A percentile compares a stretch with the other conserved stretches of the same genome.
Evolutionary conservation across 2,329 filamentous ascomycete species (phyloP).

Genomic region (Aureobasidium mangrovei): DNA sequence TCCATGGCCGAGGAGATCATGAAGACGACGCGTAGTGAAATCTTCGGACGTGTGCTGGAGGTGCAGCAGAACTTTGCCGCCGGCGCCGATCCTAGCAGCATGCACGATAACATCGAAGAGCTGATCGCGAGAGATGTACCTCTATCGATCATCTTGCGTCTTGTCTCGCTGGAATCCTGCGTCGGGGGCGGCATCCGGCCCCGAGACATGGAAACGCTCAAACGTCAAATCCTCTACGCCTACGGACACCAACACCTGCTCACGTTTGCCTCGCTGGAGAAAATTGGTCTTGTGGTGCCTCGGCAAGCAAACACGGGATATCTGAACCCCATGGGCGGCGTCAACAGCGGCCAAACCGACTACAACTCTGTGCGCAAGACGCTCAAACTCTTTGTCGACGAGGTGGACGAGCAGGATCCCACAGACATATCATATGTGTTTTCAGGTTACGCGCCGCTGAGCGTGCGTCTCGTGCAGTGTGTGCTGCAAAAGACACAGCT

Average conservation of each 20-base stretch:
- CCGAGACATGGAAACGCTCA: constrained; percentile 83
- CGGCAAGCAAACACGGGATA: constrained; percentile 62
- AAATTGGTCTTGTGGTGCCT: constrained; percentile 75
- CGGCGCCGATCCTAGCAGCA: constrained; percentile 67
- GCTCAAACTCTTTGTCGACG: constrained; percentile 83
- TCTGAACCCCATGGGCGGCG: constrained; percentile 66
- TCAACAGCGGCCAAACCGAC: constrained; percentile 50
- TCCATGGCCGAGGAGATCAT: constrained; percentile 91
- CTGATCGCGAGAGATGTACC: constrained; percentile 83
- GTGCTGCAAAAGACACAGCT: constrained; percentile 86
- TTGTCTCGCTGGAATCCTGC: constrained; percentile 86
- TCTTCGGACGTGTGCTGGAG: constrained; percentile 80
- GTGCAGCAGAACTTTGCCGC: constrained; percentile 93
- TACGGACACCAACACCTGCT: constrained; percentile 94
- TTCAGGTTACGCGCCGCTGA: constrained; percentile 90
- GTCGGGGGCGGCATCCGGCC: constrained; percentile 80
- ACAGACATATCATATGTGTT: constrained; percentile 97
- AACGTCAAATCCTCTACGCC: constrained; percentile 76
- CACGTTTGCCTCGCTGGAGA: constrained; percentile 80
- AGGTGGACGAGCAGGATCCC: constrained; percentile 89
- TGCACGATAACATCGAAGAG: constrained; percentile 87
- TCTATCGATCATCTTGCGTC: constrained; percentile 68
- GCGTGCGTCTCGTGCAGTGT: constrained; percentile 83
- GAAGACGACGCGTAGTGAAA: constrained; percentile 80
- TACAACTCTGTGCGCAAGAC: constrained; percentile 82